Evolutionary conservation across 495 filamentous ascomycete species (phyloP).

Genomic region (Tuber umbilicatum): DNA sequence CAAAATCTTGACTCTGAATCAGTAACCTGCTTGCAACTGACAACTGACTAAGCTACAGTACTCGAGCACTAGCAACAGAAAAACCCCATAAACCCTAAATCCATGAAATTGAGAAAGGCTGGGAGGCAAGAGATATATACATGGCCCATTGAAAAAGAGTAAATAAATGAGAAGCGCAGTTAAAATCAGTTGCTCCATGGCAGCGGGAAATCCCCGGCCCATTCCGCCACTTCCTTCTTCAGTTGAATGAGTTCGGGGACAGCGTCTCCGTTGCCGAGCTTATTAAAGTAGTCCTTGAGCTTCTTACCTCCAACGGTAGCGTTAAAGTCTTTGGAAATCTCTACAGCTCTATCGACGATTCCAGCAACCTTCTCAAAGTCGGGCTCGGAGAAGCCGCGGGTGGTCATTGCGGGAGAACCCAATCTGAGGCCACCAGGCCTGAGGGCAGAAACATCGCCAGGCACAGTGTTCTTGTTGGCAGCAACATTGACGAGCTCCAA

Average conservation of each 20-base stretch:
- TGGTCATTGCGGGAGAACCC: slow-evolving; percentile 96
- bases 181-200: slow-evolving; percentile 63
- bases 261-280: slow-evolving; percentile 72
- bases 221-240: slow-evolving; percentile 84
- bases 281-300: slow-evolving; percentile 79
- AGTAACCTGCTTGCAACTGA: not conserved
- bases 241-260: slow-evolving; percentile 79
- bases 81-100: not conserved
- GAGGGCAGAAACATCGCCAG: slow-evolving; percentile 86
- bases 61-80: not conserved
- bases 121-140: not conserved
- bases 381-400: slow-evolving; percentile 74
- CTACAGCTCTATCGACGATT: slow-evolving; percentile 86
- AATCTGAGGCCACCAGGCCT: slow-evolving; percentile 87
- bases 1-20: not conserved
- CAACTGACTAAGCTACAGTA: no score
- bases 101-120: not conserved
- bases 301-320: slow-evolving; percentile 77
- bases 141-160: not conserved
- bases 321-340: slow-evolving; percentile 74
- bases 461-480: slow-evolving; percentile 97
- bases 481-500: slow-evolving; percentile 92
- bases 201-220: slow-evolving; percentile 86
- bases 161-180: not conserved
- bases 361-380: slow-evolving; percentile 88